Conservation (phyloP, 1,284 basidiomycete genomes). For the Rhodotorula sp. region DNA sequence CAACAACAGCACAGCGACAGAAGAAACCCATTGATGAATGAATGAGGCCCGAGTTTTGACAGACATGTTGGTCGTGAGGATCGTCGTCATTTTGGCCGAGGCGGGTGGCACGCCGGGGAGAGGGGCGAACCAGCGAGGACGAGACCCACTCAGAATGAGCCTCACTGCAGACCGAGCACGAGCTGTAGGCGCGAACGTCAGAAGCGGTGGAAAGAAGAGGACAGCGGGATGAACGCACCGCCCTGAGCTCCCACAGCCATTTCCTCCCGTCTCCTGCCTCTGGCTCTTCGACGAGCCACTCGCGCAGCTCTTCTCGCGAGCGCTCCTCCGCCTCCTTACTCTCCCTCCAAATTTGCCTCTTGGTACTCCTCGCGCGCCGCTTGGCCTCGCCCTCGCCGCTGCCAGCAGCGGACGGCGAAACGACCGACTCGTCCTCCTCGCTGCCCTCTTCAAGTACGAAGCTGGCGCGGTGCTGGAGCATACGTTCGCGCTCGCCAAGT, state of each 20-base stretch:
- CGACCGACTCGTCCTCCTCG: conserved; percentile 66
- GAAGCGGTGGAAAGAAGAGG: neutral
- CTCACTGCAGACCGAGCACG: conserved; percentile 11
- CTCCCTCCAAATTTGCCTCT: conserved; percentile 68
- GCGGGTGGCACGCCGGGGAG: too few relatives aligned
- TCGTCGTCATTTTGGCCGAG: too few relatives aligned
- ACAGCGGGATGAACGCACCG: conserved; percentile 6
- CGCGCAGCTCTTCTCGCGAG: conserved; percentile 75
- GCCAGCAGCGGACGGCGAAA: conserved; percentile 52
- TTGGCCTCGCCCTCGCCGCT: conserved; percentile 61
- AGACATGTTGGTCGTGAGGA: neutral
- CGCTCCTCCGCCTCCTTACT: conserved; percentile 75
- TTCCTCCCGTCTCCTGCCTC: neutral
- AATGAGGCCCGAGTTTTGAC: neutral
- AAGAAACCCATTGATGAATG: neutral
- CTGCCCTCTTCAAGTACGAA: conserved; percentile 57
- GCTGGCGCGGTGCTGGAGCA: conserved; percentile 62
- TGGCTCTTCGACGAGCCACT: conserved; percentile 58
- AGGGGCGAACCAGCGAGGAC: neutral
- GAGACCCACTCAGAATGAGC: neutral
- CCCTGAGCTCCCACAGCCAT: conserved; percentile 32
- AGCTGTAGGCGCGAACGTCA: conserved; percentile 6
- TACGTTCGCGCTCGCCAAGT: conserved; percentile 70
- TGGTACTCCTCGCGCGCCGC: conserved; percentile 21
- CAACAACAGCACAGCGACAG: neutral